A percentile compares a stretch with the other conserved stretches of the same genome.
phyloP scores from a whole-genome alignment of 2,329 filamentous ascomycete genomes.

The Cytospora piceicola region DNA sequence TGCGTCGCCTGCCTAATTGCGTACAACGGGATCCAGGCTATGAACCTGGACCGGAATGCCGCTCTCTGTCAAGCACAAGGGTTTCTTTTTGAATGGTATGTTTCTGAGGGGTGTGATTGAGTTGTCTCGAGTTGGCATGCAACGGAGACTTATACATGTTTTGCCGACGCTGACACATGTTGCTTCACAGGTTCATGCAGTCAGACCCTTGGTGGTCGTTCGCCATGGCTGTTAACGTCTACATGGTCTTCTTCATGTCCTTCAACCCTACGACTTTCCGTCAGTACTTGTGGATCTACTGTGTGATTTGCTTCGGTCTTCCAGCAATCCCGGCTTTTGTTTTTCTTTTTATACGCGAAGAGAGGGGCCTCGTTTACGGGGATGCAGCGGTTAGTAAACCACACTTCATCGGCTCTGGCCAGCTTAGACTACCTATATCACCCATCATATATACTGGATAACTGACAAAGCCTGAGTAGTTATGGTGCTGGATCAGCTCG shows the following conservation, averaged over 20 bases:
- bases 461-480: constrained; percentile 41
- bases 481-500: constrained; percentile 65
- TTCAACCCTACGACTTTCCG: constrained; percentile 68
- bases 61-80: constrained; percentile 65
- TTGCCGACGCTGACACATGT: neutral
- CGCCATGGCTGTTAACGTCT: constrained; percentile 83
- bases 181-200: constrained; percentile 70
- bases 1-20: constrained; percentile 73
- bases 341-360: constrained; percentile 60
- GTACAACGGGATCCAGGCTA: constrained; percentile 62
- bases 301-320: constrained; percentile 70
- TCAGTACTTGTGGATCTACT: constrained; percentile 73
- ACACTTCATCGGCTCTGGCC: neutral
- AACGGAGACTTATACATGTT: neutral
- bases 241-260: constrained; percentile 67
- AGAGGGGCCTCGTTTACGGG: constrained; percentile 53
- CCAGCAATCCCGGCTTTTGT: constrained; percentile 70
- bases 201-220: constrained; percentile 78
- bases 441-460: neutral
- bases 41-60: constrained; percentile 46
- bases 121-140: neutral
- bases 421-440: neutral
- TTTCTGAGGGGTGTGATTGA: constrained; percentile 20
- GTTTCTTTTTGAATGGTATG: constrained; percentile 70
- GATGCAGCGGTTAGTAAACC: constrained; percentile 59